phyloP scores from a whole-genome alignment of 495 filamentous ascomycete genomes.

The Aspergillus homomorphus region DNA sequence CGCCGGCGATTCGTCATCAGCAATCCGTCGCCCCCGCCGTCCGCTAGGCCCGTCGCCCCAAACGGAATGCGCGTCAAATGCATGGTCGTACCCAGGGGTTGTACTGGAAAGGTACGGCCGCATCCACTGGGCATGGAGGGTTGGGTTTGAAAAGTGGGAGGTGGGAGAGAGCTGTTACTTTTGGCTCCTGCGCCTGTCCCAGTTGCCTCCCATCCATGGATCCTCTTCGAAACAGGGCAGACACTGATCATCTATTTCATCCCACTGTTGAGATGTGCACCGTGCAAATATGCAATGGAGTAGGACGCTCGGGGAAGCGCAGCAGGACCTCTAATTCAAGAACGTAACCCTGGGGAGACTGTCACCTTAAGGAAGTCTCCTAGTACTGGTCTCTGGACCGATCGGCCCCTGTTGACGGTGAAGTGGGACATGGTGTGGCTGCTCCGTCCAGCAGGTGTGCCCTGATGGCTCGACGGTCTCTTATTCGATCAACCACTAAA shows the following conservation, averaged over 20 bases:
- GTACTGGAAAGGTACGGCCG: not conserved
- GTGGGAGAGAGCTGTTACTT: not conserved
- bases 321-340: not conserved
- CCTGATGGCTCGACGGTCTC: conserved; percentile 6
- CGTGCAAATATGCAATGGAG: not conserved
- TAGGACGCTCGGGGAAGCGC: not conserved
- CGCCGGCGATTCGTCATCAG: conserved; percentile 5
- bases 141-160: not conserved
- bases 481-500: conserved; percentile 4
- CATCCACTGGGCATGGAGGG: not conserved
- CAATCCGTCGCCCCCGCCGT: conserved; percentile 4
- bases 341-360: conserved; percentile 7
- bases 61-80: conserved; percentile 6
- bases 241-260: not conserved
- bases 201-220: not conserved
- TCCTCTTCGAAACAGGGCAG: not conserved
- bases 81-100: conserved; percentile 3
- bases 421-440: not conserved
- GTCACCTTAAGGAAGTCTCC: conserved; percentile 2
- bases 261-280: not conserved
- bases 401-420: not conserved
- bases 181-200: not conserved
- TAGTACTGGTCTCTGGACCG: not conserved
- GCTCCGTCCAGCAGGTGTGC: conserved; percentile 3
- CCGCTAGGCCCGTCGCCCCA: conserved; percentile 1